A percentile compares a stretch with the other conserved stretches of the same genome.
phyloP scores from a whole-genome alignment of 495 filamentous ascomycete species.

The Penicillium macrosclerotiorum region DNA sequence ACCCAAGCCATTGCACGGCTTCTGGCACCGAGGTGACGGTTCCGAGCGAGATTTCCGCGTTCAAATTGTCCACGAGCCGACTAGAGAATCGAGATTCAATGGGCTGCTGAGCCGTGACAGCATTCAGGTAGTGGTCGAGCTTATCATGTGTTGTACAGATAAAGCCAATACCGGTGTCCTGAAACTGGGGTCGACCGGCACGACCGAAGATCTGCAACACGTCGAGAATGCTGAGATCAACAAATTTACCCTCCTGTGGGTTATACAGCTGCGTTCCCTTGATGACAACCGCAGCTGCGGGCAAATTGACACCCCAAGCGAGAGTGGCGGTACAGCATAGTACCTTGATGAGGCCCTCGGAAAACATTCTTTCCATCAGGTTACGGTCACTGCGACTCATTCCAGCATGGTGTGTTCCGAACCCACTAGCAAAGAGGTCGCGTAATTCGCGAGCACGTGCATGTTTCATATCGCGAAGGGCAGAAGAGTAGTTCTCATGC shows the following conservation, averaged over 20 bases:
- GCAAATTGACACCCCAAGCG: constrained; percentile 96
- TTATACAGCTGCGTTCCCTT: constrained; percentile 97
- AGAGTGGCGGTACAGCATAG: constrained; percentile 97
- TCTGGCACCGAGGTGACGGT: constrained; percentile 95
- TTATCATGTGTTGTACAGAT: constrained; percentile 95
- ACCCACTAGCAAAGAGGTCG: constrained; percentile 82
- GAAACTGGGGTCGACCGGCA: constrained; percentile 94
- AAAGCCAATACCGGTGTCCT: constrained; percentile 93
- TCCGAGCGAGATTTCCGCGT: constrained; percentile 90
- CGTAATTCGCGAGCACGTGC: constrained; percentile 81
- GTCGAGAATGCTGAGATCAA: constrained; percentile 94
- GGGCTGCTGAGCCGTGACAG: constrained; percentile 91
- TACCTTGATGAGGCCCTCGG: constrained; percentile 84
- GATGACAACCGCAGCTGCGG: constrained; percentile 90
- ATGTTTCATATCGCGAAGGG: constrained; percentile 74
- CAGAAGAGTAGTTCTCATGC: constrained; percentile 68
- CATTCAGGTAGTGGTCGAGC: constrained; percentile 84
- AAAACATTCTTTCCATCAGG: constrained; percentile 86
- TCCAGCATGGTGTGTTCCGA: constrained; percentile 94
- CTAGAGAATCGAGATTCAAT: constrained; percentile 93
- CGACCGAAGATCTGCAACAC: constrained; percentile 98
- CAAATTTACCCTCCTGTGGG: constrained; percentile 91
- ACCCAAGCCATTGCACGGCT: constrained; percentile 94
- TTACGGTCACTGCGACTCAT: constrained; percentile 93
- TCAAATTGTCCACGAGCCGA: constrained; percentile 92